A percentile compares a stretch with the other conserved stretches of the same genome.
Evolutionary conservation across 768 basidiomycete genomes (phyloP).

Genomic region (Cystobasidium tubakii): DNA sequence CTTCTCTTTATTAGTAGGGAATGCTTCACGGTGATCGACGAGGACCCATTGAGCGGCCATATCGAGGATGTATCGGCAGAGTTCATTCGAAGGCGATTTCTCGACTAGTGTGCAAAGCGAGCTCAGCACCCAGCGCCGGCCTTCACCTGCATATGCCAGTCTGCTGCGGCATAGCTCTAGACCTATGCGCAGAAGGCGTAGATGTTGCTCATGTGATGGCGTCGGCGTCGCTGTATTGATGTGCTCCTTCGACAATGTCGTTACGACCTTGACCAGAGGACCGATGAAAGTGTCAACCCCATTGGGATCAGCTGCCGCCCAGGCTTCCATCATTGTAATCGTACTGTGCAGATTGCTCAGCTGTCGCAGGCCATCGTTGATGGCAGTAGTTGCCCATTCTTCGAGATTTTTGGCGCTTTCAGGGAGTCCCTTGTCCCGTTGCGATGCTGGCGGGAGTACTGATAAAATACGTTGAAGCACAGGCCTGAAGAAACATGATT

Average conservation of each 20-base stretch:
- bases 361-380: constrained; percentile 73
- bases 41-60: constrained; percentile 85
- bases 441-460: constrained; percentile 37
- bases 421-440: constrained; percentile 54
- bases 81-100: constrained; percentile 70
- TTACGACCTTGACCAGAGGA: constrained; percentile 73
- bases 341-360: constrained; percentile 68
- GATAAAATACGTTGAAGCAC: constrained; percentile 44
- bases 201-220: constrained; percentile 57
- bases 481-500: constrained; percentile 53
- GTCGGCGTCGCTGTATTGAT: constrained; percentile 55
- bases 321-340: constrained; percentile 77
- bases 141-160: constrained; percentile 76
- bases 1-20: constrained; percentile 93
- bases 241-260: constrained; percentile 81
- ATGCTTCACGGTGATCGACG: constrained; percentile 66
- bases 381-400: constrained; percentile 64
- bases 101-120: constrained; percentile 76
- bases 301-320: constrained; percentile 72
- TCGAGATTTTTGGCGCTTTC: constrained; percentile 63
- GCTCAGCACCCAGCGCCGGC: constrained; percentile 71
- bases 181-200: constrained; percentile 60
- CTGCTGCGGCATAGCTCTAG: constrained; percentile 79
- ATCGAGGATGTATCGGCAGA: constrained; percentile 80
- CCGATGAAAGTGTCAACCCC: constrained; percentile 72